Base-by-base conservation (phyloP, 805 yeast species). In the Pichia manshurica region DNA sequence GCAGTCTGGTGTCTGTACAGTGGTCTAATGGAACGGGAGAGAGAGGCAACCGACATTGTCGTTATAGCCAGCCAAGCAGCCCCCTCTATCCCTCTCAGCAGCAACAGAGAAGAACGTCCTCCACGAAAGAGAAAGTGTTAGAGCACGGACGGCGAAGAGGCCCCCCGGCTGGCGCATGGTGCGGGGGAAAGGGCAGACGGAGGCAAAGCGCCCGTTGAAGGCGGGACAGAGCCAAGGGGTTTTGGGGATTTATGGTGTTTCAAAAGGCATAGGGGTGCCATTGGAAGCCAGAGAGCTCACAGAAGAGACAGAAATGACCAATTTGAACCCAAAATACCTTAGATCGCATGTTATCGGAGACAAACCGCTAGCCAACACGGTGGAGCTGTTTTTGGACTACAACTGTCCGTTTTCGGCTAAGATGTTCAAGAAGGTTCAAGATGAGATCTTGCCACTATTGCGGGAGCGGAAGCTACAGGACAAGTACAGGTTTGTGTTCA, bases 361-460 rank as follows among this genome's bases (percentile, higher is more conserved):
- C 22, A 32, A 35, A 15, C 29, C 42, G 4, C 13, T 23, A 2
- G 36, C 46, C 3, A 50, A 47, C 64, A 62, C 74, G 2, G 73
- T 87, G 48, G 87, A 84, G 55, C 54, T 86, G 31, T 86, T 75
- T 61, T 60, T 86, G 42, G 95, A 86, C 65, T 85, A 83, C 70
- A 79, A 81, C 51, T 88, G 96, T 64, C 90, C 84, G 1, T 88
- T 76, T 65, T 75, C 84, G 51, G 82, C 74, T 35, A 85, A 81
- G 61, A 55, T 85, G 42, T 87, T 75, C 69, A 65, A 69, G 46
- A 81, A 80, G 47, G 60, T 87, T 49, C 69, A 72, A 51, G 62
- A 67, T 6, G 71, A 72, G 32, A 70, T 84, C 7, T 70, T 80
- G 35, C 89, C 88, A 17, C 52, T 59, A 25, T 64, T 82, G 41